Percentiles rank a stretch among this genome's conserved stretches.
These are phyloP conservation scores for Graphium sp. DNA, from an alignment of 2,329 filamentous ascomycete genomes.

Conservation along the genomic window DNA sequence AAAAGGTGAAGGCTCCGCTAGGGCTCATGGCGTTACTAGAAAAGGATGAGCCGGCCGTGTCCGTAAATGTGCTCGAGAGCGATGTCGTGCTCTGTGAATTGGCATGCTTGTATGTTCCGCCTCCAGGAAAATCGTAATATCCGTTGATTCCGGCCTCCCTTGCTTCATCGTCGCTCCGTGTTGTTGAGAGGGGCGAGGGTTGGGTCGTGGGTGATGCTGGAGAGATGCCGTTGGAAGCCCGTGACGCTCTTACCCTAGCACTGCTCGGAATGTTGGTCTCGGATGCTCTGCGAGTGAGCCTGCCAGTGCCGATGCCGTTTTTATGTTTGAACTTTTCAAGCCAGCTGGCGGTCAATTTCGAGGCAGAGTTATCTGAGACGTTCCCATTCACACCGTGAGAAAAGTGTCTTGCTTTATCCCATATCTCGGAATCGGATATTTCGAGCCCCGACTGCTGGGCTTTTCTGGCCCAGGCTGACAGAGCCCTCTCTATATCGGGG, in stretches of 20 bases:
- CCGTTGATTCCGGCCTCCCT: constrained; percentile 26
- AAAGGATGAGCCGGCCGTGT: constrained; percentile 34
- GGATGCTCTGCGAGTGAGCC: constrained; percentile 37
- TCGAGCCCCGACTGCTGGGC: constrained; percentile 59
- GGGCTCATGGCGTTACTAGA: constrained; percentile 59
- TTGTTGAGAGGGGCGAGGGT: constrained; percentile 51
- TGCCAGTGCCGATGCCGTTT: constrained; percentile 39
- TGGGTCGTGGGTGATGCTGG: constrained; percentile 55
- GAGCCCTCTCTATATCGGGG: constrained; percentile 80
- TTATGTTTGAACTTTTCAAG: constrained; percentile 93
- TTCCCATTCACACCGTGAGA: constrained; percentile 51
- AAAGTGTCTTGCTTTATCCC: constrained; percentile 72
- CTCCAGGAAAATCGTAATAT: constrained; percentile 9
- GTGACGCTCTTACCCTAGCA: constrained; percentile 28
- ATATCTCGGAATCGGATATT: constrained; percentile 65
- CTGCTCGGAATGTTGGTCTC: constrained; percentile 58
- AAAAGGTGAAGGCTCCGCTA: constrained; percentile 57
- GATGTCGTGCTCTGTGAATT: constrained; percentile 53
- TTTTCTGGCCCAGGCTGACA: constrained; percentile 76
- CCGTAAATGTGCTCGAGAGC: constrained; percentile 49
- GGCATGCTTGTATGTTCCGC: too few species aligned
- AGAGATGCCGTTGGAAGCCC: constrained; percentile 41
- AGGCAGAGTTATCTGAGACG: constrained; percentile 50
- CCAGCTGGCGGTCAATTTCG: constrained; percentile 61
- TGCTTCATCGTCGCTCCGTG: constrained; percentile 52